phyloP scores from a whole-genome alignment of 2,329 filamentous ascomycete species.

The Claviceps quebecensis region DNA sequence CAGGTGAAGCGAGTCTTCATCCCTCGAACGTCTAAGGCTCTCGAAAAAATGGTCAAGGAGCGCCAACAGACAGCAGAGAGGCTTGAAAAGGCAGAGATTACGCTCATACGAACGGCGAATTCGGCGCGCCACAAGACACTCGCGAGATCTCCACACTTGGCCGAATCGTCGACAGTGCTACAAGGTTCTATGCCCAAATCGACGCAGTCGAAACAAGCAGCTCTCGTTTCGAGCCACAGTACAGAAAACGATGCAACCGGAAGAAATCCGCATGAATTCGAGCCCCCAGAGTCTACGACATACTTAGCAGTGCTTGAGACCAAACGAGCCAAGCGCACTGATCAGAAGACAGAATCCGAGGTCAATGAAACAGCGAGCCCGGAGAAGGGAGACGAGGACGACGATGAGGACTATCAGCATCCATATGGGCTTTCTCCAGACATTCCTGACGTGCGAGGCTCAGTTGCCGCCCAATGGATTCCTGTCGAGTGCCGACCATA shows the following conservation, averaged over 20 bases:
- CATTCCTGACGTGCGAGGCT: constrained; percentile 28
- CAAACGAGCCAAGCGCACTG: neutral
- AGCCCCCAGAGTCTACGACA: constrained; percentile 4
- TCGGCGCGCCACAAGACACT: constrained; percentile 43
- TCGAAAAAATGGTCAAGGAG: constrained; percentile 70
- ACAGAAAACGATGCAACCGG: neutral
- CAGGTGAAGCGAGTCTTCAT: constrained; percentile 79
- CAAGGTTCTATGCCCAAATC: constrained; percentile 1
- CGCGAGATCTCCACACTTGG: neutral
- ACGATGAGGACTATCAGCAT: constrained; percentile 20
- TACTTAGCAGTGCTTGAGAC: neutral
- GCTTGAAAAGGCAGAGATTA: constrained; percentile 76
- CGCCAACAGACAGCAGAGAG: constrained; percentile 68
- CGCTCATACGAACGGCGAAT: constrained; percentile 69
- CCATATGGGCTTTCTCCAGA: constrained; percentile 21
- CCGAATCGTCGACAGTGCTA: neutral
- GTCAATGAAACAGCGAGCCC: neutral
- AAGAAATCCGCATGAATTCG: constrained; percentile 3
- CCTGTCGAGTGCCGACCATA: constrained; percentile 59
- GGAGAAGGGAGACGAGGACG: constrained; percentile 9
- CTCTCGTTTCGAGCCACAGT: constrained; percentile 1
- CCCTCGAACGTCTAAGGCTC: constrained; percentile 57
- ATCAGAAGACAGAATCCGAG: neutral
- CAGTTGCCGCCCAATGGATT: constrained; percentile 61
- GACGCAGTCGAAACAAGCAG: constrained; percentile 3